A percentile compares a stretch with the other conserved stretches of the same genome.
Conservation (phyloP, 192 early-diverging fungal species). For the Coemansia sp. region DNA sequence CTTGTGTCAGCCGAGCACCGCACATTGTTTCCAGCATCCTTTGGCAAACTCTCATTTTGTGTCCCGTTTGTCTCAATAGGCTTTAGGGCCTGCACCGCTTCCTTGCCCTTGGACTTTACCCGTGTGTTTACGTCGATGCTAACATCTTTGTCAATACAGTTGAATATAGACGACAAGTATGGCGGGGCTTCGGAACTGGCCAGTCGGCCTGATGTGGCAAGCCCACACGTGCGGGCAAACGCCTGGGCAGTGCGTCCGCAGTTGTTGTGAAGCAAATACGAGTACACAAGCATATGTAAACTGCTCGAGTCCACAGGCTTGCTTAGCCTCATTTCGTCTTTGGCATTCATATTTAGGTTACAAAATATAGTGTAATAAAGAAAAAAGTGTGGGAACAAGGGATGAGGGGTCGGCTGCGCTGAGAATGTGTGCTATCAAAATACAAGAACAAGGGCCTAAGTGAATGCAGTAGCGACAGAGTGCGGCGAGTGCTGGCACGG, state of each 20-base stretch:
- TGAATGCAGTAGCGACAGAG: background rate
- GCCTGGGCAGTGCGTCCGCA: conserved; percentile 45
- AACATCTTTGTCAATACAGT: background rate
- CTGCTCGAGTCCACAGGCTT: conserved; percentile 30
- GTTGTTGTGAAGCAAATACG: conserved; percentile 50
- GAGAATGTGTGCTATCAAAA: background rate
- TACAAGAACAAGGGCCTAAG: no score
- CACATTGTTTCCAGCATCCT: conserved; percentile 16
- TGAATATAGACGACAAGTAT: conserved; percentile 28
- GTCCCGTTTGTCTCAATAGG: background rate
- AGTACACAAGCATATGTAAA: conserved; percentile 47
- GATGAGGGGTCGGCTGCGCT: background rate
- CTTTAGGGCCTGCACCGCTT: background rate
- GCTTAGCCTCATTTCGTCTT: conserved; percentile 4
- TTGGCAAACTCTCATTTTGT: conserved; percentile 2
- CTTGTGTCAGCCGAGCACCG: background rate
- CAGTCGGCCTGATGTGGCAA: conserved; percentile 30
- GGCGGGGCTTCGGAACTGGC: conserved; percentile 12
- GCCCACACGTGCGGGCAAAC: conserved; percentile 39
- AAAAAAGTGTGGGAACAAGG: background rate
- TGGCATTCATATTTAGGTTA: background rate
- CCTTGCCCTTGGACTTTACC: conserved; percentile 11
- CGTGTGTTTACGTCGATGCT: background rate
- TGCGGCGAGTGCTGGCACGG: conserved; percentile 1
- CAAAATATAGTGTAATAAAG: background rate